Base-by-base conservation (phyloP, 352 stramenopile genomes). In the Phytophthora meadii region DNA sequence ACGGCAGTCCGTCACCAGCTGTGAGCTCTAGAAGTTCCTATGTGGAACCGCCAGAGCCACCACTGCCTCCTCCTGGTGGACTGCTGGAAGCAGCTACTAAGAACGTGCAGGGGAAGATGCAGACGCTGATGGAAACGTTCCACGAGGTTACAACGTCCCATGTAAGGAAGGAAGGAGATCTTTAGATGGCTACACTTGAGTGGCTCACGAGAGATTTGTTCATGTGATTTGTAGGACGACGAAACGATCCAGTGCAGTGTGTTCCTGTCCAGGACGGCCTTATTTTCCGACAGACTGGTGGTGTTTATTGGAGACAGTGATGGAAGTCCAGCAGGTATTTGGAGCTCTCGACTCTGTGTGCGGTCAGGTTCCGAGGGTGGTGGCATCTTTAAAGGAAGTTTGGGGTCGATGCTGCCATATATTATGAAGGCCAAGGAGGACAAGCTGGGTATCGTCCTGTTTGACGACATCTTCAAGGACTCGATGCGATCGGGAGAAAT, bases 361-460 rank as follows among this genome's bases (percentile, higher is more conserved):
- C 82, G 82, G 5, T 87, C 79, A 24, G 82, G 82, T 9, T 77
- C 73, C 17, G 77, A 86, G 61, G 82, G 81, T 17, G 82, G 82
- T 17, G 82, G 82, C n/a, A 89, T 91, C 55, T 86, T 87, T 42
- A 88, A 89, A 50, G 82, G 82, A 47, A 88, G 80, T 68, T 69
- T 91, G 24, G 82, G 82, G 3, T 89, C 80, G 17, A 91, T 91
- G 82, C 65, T 91, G 47, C 82, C 82, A n/a, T 91, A 89, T 72
- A 75, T 89, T 51, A 73, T 84, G 55, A 88, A 88, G 58, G 78
- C 80, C n/a, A 88, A 87, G 52, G 81, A 89, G 42, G 82, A 89
- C 65, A 87, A 89, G 47, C 70, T 88, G 8, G 82, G 80, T 24
- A 81, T 91, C 32, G 71, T 91, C 25, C 57, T 91, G 27, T 91